A percentile compares a stretch with the other conserved stretches of the same genome.
phyloP scores from a whole-genome alignment of 306 rosid species.

The Dalbergia oliveri region DNA sequence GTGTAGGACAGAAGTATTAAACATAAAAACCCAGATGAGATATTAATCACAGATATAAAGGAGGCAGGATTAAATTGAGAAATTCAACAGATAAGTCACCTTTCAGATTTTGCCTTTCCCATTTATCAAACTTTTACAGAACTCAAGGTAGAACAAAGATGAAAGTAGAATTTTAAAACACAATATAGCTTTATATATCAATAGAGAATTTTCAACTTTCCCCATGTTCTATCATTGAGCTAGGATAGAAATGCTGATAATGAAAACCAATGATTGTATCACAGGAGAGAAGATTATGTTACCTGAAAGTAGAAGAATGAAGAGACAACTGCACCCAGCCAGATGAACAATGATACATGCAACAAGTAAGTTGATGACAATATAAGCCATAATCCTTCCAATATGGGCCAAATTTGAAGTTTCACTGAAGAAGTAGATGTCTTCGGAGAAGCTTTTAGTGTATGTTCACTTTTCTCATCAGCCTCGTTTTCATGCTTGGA shows the following conservation, averaged over 20 bases:
- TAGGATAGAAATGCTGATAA: slow-evolving; percentile 15
- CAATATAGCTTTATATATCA: slow-evolving; percentile 24
- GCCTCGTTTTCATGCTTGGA: slow-evolving; percentile 53
- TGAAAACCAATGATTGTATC: slow-evolving; percentile 32
- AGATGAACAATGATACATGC: slow-evolving; percentile 82
- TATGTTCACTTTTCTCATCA: slow-evolving; percentile 49
- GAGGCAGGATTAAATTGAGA: not conserved
- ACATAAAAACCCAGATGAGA: not conserved
- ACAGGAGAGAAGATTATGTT: slow-evolving; percentile 33
- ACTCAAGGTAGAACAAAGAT: slow-evolving; percentile 8
- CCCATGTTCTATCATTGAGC: slow-evolving; percentile 12
- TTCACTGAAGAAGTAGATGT: slow-evolving; percentile 55
- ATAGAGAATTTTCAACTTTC: slow-evolving; percentile 4
- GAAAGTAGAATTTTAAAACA: not conserved
- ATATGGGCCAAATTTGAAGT: slow-evolving; percentile 75
- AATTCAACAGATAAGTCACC: not conserved
- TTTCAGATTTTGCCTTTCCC: slow-evolving; percentile 7
- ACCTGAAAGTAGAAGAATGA: slow-evolving; percentile 98
- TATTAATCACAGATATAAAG: not conserved
- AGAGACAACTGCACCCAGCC: slow-evolving; percentile 93
- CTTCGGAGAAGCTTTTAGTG: slow-evolving; percentile 61
- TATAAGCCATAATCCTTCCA: slow-evolving; percentile 89
- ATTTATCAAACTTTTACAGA: slow-evolving; percentile 1
- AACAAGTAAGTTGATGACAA: slow-evolving; percentile 84
- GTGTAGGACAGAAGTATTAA: slow-evolving; percentile 12